Conservation (phyloP, 306 rosid genomes). For the Benincasa hispida region DNA sequence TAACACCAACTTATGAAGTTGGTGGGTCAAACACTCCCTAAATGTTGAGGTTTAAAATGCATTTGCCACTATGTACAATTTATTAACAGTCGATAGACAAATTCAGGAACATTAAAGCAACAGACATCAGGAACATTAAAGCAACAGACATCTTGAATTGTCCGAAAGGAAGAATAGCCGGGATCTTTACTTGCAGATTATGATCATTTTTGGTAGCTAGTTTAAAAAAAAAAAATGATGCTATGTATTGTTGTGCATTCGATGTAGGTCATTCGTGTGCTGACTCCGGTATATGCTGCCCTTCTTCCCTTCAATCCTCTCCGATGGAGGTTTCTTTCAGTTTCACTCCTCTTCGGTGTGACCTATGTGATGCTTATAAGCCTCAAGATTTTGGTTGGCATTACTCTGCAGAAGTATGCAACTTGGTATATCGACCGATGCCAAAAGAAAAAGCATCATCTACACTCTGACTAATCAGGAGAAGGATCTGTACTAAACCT, state of each 20-base stretch:
- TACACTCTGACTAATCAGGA: conserved; percentile 47
- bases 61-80: neutral
- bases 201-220: neutral
- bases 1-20: too few relatives aligned
- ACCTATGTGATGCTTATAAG: conserved; percentile 85
- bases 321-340: conserved; percentile 67
- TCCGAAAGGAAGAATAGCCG: neutral
- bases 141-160: neutral
- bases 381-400: conserved; percentile 78
- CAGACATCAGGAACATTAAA: neutral
- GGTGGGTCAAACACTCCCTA: too few relatives aligned
- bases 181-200: neutral
- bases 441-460: conserved; percentile 64
- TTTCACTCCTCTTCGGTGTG: conserved; percentile 36
- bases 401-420: conserved; percentile 66
- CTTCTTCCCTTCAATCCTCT: conserved; percentile 59
- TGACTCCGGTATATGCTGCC: conserved; percentile 84
- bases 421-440: conserved; percentile 82
- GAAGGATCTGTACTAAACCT: neutral
- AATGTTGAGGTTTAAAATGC: neutral
- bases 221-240: neutral
- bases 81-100: neutral
- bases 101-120: neutral
- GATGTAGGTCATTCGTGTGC: conserved; percentile 79
- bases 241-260: neutral